Evolutionary conservation across 2,329 filamentous ascomycete genomes (phyloP), one percentile per base, ranked within the genome.

Genomic region (Botrytis sinoallii): DNA sequence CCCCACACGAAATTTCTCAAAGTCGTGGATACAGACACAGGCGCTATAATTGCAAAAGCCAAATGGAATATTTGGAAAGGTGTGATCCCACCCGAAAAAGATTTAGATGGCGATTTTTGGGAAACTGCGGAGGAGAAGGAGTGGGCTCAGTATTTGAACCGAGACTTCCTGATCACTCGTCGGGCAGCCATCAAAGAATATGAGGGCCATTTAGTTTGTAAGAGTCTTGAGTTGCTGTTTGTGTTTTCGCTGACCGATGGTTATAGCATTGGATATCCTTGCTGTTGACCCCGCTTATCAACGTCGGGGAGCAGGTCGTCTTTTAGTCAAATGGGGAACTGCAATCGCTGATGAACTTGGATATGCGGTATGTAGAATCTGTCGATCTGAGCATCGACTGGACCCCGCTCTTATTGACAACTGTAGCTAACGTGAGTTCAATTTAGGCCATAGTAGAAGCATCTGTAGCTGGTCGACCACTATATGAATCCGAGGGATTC

Each of bases 1-100:
- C 52, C 52, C 10, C 67, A 70, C 29, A 70, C 67, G 12, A 70
- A 12, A n/a, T 70, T 42, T 60, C 52, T 70, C 1, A 70, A 70
- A 44, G 55, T 60, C 4, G 67, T 70, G 22, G 67, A 70, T 20
- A 70, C 67, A 10, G 67, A 70, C 12, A 70, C 67, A 2, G 67
- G 67, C 2, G 38, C 18, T 44, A 70, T 70, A 8, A 60, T 60
- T n/a, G 67, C 67, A 14, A 42, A 59, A 42, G 67, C 67, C 18
- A 70, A 70, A 44, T 70, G 67, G 67, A 70, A 70, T 12, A 70
- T 70, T 60, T 70, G 67, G 67, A 70, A 70, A 60, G 55, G 55
- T 32, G 52, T 60, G n/a, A 70, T 70, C n/a, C 67, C 67, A 7
- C 48, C 67, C 38, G 67, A 70, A 35, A 22, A 32, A 16, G 67